Evolutionary conservation across 2,329 filamentous ascomycete genomes (phyloP).

Genomic region (Fusarium sp.): DNA sequence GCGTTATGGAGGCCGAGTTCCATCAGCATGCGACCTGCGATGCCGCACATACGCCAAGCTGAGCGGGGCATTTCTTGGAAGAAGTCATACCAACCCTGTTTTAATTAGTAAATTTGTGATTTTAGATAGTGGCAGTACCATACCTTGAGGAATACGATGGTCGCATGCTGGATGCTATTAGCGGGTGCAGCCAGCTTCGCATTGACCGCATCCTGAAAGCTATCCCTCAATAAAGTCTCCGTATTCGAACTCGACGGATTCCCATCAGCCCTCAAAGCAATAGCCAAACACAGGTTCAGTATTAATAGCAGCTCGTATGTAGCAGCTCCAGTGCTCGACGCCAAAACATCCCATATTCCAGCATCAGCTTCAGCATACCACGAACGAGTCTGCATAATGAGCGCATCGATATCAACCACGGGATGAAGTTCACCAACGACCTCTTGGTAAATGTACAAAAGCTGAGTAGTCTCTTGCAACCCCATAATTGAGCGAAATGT

Average conservation of each 20-base stretch:
- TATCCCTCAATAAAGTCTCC: constrained; percentile 9
- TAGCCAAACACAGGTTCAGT: constrained; percentile 14
- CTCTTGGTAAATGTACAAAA: constrained; percentile 21
- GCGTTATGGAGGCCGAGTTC: constrained; percentile 43
- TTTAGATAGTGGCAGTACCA: too few relatives aligned
- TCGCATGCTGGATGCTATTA: constrained; percentile 21
- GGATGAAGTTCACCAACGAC: constrained; percentile 23
- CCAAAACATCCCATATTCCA: constrained; percentile 17
- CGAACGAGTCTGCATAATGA: constrained; percentile 1
- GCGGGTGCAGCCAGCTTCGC: constrained; percentile 24
- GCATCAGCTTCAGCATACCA: constrained; percentile 19
- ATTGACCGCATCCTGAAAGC: constrained; percentile 24
- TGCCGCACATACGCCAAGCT: constrained; percentile 43
- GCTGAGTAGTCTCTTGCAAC: constrained; percentile 11
- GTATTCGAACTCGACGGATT: neutral
- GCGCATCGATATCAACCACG: constrained; percentile 14
- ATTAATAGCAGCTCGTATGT: constrained; percentile 10
- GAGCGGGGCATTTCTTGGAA: constrained; percentile 37
- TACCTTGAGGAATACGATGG: constrained; percentile 23
- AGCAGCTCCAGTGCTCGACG: constrained; percentile 7
- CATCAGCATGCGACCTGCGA: constrained; percentile 40
- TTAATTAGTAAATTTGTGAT: neutral
- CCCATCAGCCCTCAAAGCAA: constrained; percentile 14
- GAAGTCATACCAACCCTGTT: constrained; percentile 35
- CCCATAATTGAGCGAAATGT: constrained; percentile 17